Conservation (phyloP, 2,329 filamentous ascomycete species). For the Neurospora sp. region DNA sequence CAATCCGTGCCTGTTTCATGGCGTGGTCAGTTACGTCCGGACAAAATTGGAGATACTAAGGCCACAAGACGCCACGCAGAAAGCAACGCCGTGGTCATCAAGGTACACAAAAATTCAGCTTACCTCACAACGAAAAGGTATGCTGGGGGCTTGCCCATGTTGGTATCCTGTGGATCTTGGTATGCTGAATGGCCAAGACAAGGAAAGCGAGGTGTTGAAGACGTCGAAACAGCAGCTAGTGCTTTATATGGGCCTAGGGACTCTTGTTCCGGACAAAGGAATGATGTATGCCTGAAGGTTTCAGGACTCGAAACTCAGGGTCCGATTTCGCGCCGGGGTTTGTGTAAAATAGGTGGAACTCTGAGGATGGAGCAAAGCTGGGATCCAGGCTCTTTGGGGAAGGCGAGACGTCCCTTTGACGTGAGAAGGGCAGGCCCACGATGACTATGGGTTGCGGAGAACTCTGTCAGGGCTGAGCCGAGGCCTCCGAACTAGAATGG, state of each 20-base stretch:
- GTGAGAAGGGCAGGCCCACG: not conserved
- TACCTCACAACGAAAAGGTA: slow-evolving; percentile 36
- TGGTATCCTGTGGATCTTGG: not conserved
- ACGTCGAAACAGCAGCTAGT: not conserved
- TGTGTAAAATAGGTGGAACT: not conserved
- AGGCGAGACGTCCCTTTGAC: not conserved
- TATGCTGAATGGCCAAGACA: not conserved
- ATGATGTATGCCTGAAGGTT: not conserved
- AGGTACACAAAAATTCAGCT: slow-evolving; percentile 1
- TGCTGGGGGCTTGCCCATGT: slow-evolving; percentile 32
- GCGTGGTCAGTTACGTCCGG: not conserved
- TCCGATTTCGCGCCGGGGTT: not conserved
- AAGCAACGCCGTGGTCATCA: not conserved
- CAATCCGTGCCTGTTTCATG: slow-evolving; percentile 62
- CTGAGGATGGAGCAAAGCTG: not conserved
- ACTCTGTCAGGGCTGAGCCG: not conserved
- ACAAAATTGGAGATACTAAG: not conserved
- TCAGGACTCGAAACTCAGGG: not conserved
- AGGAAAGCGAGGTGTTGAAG: not conserved
- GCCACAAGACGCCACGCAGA: not conserved
- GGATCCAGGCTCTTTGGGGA: not conserved
- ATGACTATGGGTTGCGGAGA: not conserved
- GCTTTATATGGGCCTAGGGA: slow-evolving; percentile 7
- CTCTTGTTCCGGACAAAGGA: slow-evolving; percentile 1
- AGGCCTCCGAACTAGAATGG: not conserved